Conservation (phyloP, 495 filamentous ascomycete genomes). For the Penicillium tannophilum region DNA sequence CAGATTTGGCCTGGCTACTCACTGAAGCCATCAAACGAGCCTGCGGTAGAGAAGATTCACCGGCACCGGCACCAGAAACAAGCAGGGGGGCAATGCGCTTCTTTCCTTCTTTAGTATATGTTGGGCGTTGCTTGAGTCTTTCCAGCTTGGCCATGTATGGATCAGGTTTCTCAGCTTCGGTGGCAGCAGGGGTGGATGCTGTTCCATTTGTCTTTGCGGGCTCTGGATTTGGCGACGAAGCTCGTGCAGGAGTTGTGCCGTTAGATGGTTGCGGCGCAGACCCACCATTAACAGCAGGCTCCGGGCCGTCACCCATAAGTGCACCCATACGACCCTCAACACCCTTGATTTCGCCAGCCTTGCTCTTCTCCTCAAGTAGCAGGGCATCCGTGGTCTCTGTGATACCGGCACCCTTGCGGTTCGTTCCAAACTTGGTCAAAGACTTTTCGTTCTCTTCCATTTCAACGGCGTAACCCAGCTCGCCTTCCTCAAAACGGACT, state of each 20-base stretch:
- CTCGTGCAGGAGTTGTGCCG: slow-evolving; percentile 44
- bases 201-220: slow-evolving; percentile 44
- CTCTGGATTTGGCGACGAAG: slow-evolving; percentile 38
- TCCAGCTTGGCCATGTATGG: slow-evolving; percentile 69
- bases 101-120: slow-evolving; percentile 94
- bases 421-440: slow-evolving; percentile 87
- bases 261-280: slow-evolving; percentile 38
- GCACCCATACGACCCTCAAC: slow-evolving; percentile 96
- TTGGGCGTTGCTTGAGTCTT: slow-evolving; percentile 83
- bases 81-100: slow-evolving; percentile 92
- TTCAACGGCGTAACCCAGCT: slow-evolving; percentile 71
- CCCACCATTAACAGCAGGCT: slow-evolving; percentile 47
- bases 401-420: slow-evolving; percentile 81
- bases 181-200: slow-evolving; percentile 30
- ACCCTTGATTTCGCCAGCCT: slow-evolving; percentile 81
- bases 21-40: slow-evolving; percentile 75
- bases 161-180: slow-evolving; percentile 60
- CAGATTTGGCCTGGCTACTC: slow-evolving; percentile 59
- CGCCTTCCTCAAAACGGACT: slow-evolving; percentile 69
- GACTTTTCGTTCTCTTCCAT: slow-evolving; percentile 89
- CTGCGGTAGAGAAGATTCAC: slow-evolving; percentile 84
- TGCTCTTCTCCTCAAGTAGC: slow-evolving; percentile 86
- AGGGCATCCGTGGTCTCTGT: slow-evolving; percentile 88
- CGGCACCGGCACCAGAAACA: slow-evolving; percentile 79
- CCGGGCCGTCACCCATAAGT: slow-evolving; percentile 80